phyloP scores from a whole-genome alignment of 108 stramenopile species.

The Pseudonitzschia delicatissima region DNA sequence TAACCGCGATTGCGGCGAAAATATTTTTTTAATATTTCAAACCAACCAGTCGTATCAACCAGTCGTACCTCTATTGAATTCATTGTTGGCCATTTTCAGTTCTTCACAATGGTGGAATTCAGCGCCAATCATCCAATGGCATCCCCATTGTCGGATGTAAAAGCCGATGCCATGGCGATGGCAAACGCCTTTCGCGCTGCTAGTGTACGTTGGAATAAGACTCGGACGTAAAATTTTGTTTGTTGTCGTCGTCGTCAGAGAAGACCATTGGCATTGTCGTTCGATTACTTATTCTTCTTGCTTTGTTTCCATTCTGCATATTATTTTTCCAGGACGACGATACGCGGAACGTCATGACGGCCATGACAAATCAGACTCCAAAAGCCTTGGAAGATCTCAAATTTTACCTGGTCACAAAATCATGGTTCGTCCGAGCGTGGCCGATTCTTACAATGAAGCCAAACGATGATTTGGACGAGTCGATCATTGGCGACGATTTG shows the following conservation, averaged over 20 bases:
- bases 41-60: too few relatives aligned
- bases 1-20: too few relatives aligned
- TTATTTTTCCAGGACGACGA: slow-evolving; percentile 40
- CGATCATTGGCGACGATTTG: slow-evolving; percentile 15
- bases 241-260: background rate
- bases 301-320: background rate
- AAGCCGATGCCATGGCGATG: slow-evolving; percentile 29
- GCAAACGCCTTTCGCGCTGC: slow-evolving; percentile 37
- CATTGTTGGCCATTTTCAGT: too few relatives aligned
- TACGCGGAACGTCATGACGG: slow-evolving; percentile 41
- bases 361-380: slow-evolving; percentile 23
- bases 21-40: too few relatives aligned
- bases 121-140: background rate
- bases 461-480: background rate
- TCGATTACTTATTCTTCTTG: background rate
- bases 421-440: slow-evolving; percentile 46
- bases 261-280: too few relatives aligned
- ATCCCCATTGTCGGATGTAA: slow-evolving; percentile 1
- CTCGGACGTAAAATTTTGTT: background rate
- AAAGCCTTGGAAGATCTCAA: slow-evolving; percentile 10
- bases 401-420: slow-evolving; percentile 41
- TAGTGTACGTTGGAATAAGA: slow-evolving; percentile 26
- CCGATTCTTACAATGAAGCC: slow-evolving; percentile 19
- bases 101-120: background rate
- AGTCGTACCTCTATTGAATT: too few relatives aligned